These are phyloP conservation scores for Zalerion maritima DNA, from an alignment of 495 filamentous ascomycete species.

Conservation along the genomic window DNA sequence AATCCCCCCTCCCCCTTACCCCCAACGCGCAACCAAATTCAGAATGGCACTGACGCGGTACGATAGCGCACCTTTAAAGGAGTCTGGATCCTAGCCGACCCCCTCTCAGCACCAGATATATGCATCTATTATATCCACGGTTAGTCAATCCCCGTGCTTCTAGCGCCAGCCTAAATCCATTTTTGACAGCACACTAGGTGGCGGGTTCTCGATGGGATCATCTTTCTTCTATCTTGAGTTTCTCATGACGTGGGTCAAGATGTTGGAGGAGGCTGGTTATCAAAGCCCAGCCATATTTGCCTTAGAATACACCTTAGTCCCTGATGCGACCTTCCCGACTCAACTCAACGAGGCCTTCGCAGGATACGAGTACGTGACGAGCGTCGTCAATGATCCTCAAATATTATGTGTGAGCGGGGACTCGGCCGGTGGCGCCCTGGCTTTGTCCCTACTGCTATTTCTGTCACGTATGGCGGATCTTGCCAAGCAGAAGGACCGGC, in stretches of 20 bases:
- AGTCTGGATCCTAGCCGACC: conserved; percentile 44
- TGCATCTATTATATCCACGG: conserved; percentile 64
- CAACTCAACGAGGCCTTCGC: conserved; percentile 50
- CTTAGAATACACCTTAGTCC: conserved; percentile 67
- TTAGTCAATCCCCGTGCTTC: conserved; percentile 13
- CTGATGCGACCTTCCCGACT: conserved; percentile 50
- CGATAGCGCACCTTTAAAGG: conserved; percentile 33
- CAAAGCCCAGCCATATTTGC: conserved; percentile 62
- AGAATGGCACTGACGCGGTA: not conserved
- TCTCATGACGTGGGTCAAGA: conserved; percentile 45
- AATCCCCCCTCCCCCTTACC: no score
- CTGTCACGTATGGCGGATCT: conserved; percentile 14
- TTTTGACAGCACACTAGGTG: conserved; percentile 29
- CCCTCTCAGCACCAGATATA: conserved; percentile 42
- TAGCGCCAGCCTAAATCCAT: not conserved
- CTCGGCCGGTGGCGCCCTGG: conserved; percentile 57
- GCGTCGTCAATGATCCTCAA: conserved; percentile 33
- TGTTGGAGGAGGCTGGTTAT: conserved; percentile 44
- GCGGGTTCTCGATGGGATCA: conserved; percentile 67
- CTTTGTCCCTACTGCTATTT: conserved; percentile 53
- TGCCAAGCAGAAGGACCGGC: conserved; percentile 17
- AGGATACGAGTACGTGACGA: conserved; percentile 52
- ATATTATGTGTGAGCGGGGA: conserved; percentile 54
- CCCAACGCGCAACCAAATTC: no score
- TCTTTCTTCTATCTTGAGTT: conserved; percentile 73